Evolutionary conservation across 805 yeast genomes (phyloP), one percentile per base, ranked within the genome.

Genomic region (Metschnikowia vanudenii): DNA sequence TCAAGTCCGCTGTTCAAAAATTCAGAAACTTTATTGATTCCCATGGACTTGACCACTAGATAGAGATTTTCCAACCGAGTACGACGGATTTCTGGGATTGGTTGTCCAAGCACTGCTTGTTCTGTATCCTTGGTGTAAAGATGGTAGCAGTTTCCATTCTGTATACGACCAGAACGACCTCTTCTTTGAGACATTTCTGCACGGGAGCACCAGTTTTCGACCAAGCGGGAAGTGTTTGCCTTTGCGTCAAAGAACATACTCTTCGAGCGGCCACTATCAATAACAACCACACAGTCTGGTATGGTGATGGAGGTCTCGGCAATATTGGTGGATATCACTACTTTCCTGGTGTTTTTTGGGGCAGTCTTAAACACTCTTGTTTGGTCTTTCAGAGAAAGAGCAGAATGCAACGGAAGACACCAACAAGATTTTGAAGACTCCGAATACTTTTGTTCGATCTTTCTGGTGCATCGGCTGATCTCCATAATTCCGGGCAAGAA

Each of bases 81-180:
- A 49, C 98, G 73, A 52, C 81, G 81, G 43, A 92, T 92, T 61
- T 92, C 99, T 0, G 99, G 97, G 14, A 85, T 74, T 0, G 97
- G 96, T 54, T 84, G 84, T 1, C 76, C 71, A 13, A 76, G 67
- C 92, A 90, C 85, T 18, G 64, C 61, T 1, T 63, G 62, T 4
- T 72, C 70, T 0, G 88, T 77, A 2, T 78, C 78, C 43, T 70
- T 68, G 1, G 97, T 84, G 64, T 79, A 92, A 39, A 92, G 60
- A 60, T 87, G 90, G 65, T 81, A 92, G 52, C 97, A 90, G 12
- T 73, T 69, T 47, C 99, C 99, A 20, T 74, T 74, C 30, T 83
- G 79, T 11, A 92, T 89, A 78, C 99, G 91, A 52, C 99, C 99
- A n/a, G 97, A 92, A 72, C 99, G 86, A 63, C 99, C 99, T 63